A percentile compares a stretch with the other conserved stretches of the same genome.
These are phyloP conservation scores for Dioszegia hungarica DNA, from an alignment of 768 basidiomycete genomes.

Conservation along the genomic window DNA sequence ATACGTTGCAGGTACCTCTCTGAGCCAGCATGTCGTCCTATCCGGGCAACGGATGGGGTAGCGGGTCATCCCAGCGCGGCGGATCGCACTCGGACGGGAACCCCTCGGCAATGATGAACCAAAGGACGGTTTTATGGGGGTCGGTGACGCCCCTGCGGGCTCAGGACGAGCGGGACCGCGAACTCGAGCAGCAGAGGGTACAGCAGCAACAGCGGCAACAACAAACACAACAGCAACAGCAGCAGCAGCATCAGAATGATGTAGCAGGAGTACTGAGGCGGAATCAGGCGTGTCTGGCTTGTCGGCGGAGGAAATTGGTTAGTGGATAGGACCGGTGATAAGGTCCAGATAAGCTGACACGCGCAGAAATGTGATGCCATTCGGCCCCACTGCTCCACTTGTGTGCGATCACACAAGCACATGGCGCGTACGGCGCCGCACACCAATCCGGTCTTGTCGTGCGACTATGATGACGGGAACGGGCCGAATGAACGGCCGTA, in stretches of 20 bases:
- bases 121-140: no score
- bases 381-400: constrained; percentile 41
- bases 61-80: no score
- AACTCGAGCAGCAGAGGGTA: no score
- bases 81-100: no score
- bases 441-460: constrained; percentile 28
- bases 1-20: no score
- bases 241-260: constrained; percentile 13
- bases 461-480: constrained; percentile 37
- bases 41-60: no score
- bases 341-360: not conserved
- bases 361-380: constrained; percentile 44
- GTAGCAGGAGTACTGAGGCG: constrained; percentile 35
- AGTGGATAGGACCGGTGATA: no score
- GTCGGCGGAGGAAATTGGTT: constrained; percentile 38
- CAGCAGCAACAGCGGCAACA: not conserved
- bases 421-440: constrained; percentile 27
- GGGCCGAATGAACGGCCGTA: constrained; percentile 1
- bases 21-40: not conserved
- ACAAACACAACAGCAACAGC: constrained; percentile 1
- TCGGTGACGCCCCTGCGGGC: no score
- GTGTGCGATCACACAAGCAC: constrained; percentile 38
- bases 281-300: constrained; percentile 42
- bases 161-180: not conserved
- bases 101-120: no score